Percentiles rank a stretch among this genome's conserved stretches.
phyloP scores from a whole-genome alignment of 805 yeast genomes.

The Lachancea dasiensis region DNA sequence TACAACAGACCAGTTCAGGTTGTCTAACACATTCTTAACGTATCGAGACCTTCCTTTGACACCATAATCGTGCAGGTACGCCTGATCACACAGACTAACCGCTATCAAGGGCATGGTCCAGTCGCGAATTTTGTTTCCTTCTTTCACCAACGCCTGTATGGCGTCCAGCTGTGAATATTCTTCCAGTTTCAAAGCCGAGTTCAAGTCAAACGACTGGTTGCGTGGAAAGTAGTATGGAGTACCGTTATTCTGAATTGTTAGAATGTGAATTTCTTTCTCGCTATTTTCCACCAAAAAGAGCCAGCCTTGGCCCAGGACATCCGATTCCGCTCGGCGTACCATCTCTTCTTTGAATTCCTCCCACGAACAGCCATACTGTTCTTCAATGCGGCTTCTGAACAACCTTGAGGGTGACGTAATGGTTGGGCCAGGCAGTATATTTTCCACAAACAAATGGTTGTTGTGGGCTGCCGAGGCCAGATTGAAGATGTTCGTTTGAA shows the following conservation, averaged over 20 bases:
- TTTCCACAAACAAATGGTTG: slow-evolving; percentile 82
- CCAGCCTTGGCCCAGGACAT: slow-evolving; percentile 61
- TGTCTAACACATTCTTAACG: slow-evolving; percentile 66
- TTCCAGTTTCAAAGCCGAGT: slow-evolving; percentile 57
- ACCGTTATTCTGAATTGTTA: slow-evolving; percentile 65
- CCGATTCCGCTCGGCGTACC: slow-evolving; percentile 43
- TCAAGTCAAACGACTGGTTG: slow-evolving; percentile 69
- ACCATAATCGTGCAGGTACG: slow-evolving; percentile 84
- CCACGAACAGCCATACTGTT: slow-evolving; percentile 31
- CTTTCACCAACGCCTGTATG: slow-evolving; percentile 37
- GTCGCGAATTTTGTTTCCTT: slow-evolving; percentile 40
- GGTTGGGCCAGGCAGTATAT: slow-evolving; percentile 27
- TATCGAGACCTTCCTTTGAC: slow-evolving; percentile 63
- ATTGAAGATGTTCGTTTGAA: slow-evolving; percentile 66
- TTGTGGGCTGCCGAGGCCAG: slow-evolving; percentile 87
- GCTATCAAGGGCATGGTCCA: slow-evolving; percentile 60
- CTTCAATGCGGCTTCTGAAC: slow-evolving; percentile 33
- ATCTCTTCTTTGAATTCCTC: slow-evolving; percentile 48
- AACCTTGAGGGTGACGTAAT: slow-evolving; percentile 33
- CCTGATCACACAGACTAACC: slow-evolving; percentile 82
- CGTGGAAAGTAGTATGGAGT: slow-evolving; percentile 67
- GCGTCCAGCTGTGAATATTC: slow-evolving; percentile 43
- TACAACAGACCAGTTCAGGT: slow-evolving; percentile 79
- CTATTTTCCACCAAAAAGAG: slow-evolving; percentile 60
- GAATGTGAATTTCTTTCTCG: slow-evolving; percentile 50